phyloP scores from a whole-genome alignment of 2,329 filamentous ascomycete species.

The Acrodontium crateriforme region DNA sequence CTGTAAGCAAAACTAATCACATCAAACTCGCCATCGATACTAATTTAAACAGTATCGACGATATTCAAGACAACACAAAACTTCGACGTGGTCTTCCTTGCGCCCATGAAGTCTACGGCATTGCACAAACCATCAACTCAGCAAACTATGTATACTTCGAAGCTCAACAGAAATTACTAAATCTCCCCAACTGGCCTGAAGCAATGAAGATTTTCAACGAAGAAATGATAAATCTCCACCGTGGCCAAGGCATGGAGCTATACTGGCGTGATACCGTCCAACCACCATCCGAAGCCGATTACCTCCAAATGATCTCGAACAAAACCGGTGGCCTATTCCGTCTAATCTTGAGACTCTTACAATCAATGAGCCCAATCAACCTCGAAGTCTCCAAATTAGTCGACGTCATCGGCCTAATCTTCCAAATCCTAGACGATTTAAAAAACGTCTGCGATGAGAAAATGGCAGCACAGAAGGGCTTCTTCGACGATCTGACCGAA shows the following conservation, averaged over 20 bases:
- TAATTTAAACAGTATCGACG: conserved; percentile 2
- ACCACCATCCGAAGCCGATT: conserved; percentile 2
- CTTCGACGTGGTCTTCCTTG: conserved; percentile 2
- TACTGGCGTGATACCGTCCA: conserved; percentile 2
- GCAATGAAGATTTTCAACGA: conserved; percentile 1
- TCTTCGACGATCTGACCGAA: conserved; percentile 3
- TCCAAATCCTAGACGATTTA: conserved; percentile 4
- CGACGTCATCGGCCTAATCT: conserved; percentile 1
- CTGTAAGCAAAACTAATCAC: conserved; percentile 1
- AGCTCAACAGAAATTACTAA: conserved; percentile 1
- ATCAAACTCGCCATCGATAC: background rate
- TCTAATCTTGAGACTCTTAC: conserved; percentile 1
- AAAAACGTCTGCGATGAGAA: conserved; percentile 2
- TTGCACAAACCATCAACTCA: conserved; percentile 4
- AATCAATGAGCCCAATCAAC: conserved; percentile 2
- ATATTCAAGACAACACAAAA: conserved; percentile 4
- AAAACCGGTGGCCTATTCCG: conserved; percentile 4
- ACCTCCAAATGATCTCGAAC: conserved; percentile 2
- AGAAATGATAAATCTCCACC: conserved; percentile 2
- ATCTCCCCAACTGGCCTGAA: conserved; percentile 1
- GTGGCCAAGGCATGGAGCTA: conserved; percentile 4
- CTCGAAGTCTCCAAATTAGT: conserved; percentile 1
- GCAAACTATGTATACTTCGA: conserved; percentile 4
- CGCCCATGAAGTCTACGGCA: conserved; percentile 2
- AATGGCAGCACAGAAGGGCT: conserved; percentile 3